Evolutionary conservation across 2,329 filamentous ascomycete genomes (phyloP), one percentile per base, ranked within the genome.

Genomic region (Penicillium decumbens): DNA sequence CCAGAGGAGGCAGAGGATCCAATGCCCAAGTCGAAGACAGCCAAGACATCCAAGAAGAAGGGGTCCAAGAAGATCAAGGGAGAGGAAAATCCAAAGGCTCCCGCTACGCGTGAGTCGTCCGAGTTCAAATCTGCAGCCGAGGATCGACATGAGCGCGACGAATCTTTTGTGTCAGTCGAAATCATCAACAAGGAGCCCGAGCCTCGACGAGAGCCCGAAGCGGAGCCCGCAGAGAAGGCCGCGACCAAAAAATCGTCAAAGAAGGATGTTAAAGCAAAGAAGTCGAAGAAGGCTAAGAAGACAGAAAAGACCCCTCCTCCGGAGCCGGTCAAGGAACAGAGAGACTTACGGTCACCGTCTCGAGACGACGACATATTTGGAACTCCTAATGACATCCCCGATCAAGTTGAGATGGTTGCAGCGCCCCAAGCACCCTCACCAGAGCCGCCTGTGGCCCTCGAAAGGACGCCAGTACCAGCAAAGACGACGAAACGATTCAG

Each of bases 401-500:
- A 60, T 29, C 55, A 58, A 30, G 54, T 61, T 28, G 56, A 61
- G 33, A 45, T 62, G 41, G 51, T 58, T 29, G 52, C 56, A 9
- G 29, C 54, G 40, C 51, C 53, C 29, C 54, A 54, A 13, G 52
- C 49, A 20, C 46, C 43, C 41, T 59, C 56, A 3, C 48, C 53
- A 7, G 51, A 54, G 28, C 53, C 50, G 25, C 50, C 40, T 15
- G 47, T 54, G 29, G 41, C 53, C 20, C 56, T 53, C 33, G 58
- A 61, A 23, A 58, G 60, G 38, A 65, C 58, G 4, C 62, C 63
- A 0, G 56, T 65, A 10, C 68, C 68, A 27, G 65, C 66, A 2
- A 71, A 71, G 51, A 71, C 68, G 10, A 48, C 56, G 4, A 65
- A 69, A 49, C 58, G 68, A 45, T 71, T 66, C 40, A 71, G 68